Base-by-base conservation (phyloP, 345 rosid genomes). In the Corchorus capsularis region DNA sequence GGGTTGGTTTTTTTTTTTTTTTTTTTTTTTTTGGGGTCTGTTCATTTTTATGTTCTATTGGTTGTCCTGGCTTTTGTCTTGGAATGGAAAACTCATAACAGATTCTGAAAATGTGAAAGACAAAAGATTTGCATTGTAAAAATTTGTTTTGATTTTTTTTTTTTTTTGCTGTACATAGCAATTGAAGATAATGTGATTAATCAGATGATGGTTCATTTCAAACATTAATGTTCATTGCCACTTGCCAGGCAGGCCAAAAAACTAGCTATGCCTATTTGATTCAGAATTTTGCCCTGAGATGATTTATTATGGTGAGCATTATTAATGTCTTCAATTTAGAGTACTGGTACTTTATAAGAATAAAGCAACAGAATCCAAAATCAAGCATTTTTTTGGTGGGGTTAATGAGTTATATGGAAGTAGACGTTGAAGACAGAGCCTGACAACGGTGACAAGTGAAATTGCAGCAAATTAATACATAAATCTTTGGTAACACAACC, bases 181-280 rank as follows among this genome's bases (percentile, higher is more conserved):
- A 7, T n/a, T 6, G 27, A 27, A 6, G 27, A 56, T 19, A n/a
- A n/a, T n/a, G n/a, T n/a, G n/a, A n/a, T n/a, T n/a, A n/a, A n/a
- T n/a, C n/a, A n/a, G 61, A n/a, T 55, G 60, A 19, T 55, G 60
- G 27, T 19, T 55, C n/a, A n/a, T 55, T 55, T 55, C 60, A 55
- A 19, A n/a, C 4, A 27, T 27, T 27, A 55, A n/a, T 55, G 27
- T 3, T 55, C 60, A 8, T 55, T 27, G 27, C 27, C 27, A 27
- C 32, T 11, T 59, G 27, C 14, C 37, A 11, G 6, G 35, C 8
- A 27, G 27, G 27, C 27, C 27, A 27, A 22, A 59, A 59, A 59
- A 57, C 14, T 20, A 57, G 27, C 27, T 27, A 27, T 27, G 27
- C 27, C 27, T 27, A 27, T 14, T 4, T 57, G 34, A 39, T 39